Evolutionary conservation across 2,329 filamentous ascomycete species (phyloP).

Genomic region (Cercospora zeina): DNA sequence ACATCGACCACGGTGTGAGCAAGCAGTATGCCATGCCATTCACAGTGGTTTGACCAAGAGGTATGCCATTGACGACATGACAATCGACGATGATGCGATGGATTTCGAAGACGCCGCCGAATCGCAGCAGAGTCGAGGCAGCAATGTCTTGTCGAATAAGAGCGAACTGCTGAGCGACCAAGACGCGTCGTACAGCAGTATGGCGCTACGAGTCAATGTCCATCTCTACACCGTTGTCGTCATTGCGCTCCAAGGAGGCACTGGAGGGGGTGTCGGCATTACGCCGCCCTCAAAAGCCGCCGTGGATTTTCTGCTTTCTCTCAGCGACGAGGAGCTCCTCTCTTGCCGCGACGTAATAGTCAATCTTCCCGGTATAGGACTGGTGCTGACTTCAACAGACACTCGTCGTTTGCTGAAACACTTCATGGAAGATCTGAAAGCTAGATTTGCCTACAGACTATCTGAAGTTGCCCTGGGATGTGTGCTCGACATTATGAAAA

Average conservation of each 20-base stretch:
- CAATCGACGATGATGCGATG: slow-evolving; percentile 59
- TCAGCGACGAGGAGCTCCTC: slow-evolving; percentile 30
- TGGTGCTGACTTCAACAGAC: slow-evolving; percentile 38
- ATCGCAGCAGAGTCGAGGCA: slow-evolving; percentile 56
- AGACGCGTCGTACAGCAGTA: slow-evolving; percentile 28
- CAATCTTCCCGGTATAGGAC: slow-evolving; percentile 28
- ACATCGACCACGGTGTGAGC: slow-evolving; percentile 25
- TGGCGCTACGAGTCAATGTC: slow-evolving; percentile 27
- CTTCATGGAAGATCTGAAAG: slow-evolving; percentile 52
- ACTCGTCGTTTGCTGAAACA: slow-evolving; percentile 50
- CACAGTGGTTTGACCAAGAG: slow-evolving; percentile 17
- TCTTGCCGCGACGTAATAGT: slow-evolving; percentile 32
- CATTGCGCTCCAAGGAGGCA: slow-evolving; percentile 9
- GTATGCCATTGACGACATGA: slow-evolving; percentile 32
- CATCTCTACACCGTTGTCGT: slow-evolving; percentile 31
- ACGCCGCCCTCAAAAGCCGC: slow-evolving; percentile 20
- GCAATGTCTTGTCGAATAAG: slow-evolving; percentile 40
- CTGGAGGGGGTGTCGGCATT: not conserved
- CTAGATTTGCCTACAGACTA: slow-evolving; percentile 62
- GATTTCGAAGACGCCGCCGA: slow-evolving; percentile 67
- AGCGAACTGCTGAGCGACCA: slow-evolving; percentile 52
- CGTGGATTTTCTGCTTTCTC: slow-evolving; percentile 33
- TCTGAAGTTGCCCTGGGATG: slow-evolving; percentile 72
- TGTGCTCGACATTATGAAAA: slow-evolving; percentile 67
- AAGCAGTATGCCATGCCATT: slow-evolving; percentile 27